Evolutionary conservation across 495 filamentous ascomycete species (phyloP), one percentile per base, ranked within the genome.

Genomic region (Podospora anserina): DNA sequence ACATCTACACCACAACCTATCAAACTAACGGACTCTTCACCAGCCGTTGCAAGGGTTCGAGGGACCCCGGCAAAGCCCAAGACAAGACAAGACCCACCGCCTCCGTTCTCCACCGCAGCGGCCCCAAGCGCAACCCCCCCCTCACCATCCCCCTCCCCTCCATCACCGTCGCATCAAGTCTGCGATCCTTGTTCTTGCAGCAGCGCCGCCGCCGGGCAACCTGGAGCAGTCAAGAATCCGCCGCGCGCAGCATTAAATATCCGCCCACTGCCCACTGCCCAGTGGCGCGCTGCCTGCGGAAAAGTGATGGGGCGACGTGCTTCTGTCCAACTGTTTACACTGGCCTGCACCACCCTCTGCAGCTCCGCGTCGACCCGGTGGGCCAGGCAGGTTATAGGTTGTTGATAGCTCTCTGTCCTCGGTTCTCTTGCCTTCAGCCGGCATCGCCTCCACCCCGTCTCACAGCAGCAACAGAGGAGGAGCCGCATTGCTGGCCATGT

Each of bases 401-500:
- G 70, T 61, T 73, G 67, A 65, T 68, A 61, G 26, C 34, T 76
- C 65, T 65, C 39, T 61, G 26, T 73, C 66, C 69, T 71, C 62
- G 63, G 56, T 70, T 64, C 39, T 70, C 7, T 66, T 69, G 18
- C 62, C 55, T 68, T 66, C 67, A 71, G 59, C 70, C 67, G 61
- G 61, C 69, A 53, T 34, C 58, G 18, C 20, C 2, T 61, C 0
- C 23, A 1, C 44, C 63, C 64, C 28, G 56, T 69, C 34, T n/a
- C 68, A 65, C 70, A 56, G 61, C 67, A 71, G 16, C 32, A 55
- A 23, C 28, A 23, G 56, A 64, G 23, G 28, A 64, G 49, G 68
- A 60, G 71, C 70, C 70, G 76, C 73, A 75, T 77, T 72, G 72
- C 72, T 75, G 71, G 78, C 72, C 76, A 79, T 79, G 76, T 77